A percentile compares a stretch with the other conserved stretches of the same genome.
Evolutionary conservation across 1,139 yeast genomes (phyloP).

Genomic region (Casaregolazyma suthepensis): DNA sequence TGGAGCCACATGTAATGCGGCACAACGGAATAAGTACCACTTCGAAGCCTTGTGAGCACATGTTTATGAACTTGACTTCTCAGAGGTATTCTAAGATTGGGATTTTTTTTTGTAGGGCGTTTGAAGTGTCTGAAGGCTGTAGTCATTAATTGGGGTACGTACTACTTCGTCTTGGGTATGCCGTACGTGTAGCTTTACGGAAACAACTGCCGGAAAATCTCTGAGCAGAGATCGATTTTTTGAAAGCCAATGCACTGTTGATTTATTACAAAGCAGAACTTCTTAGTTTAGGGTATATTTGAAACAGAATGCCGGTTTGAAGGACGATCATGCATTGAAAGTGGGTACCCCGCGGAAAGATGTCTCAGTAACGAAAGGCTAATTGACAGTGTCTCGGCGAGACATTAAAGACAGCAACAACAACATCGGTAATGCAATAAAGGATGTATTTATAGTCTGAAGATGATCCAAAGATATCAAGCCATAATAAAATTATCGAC

Average conservation of each 20-base stretch:
- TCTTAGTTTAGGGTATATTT: neutral
- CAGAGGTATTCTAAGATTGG: neutral
- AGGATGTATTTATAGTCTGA: neutral
- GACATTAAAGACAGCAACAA: neutral
- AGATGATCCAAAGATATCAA: too few relatives aligned
- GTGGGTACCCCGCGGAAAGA: neutral
- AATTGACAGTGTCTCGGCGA: neutral
- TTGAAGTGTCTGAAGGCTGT: neutral
- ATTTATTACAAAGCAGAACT: neutral
- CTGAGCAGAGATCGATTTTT: neutral
- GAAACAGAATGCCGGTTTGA: neutral
- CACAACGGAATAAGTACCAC: neutral
- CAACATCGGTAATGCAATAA: neutral
- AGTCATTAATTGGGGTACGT: neutral
- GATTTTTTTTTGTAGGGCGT: neutral
- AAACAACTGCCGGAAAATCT: neutral
- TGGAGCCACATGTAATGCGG: neutral
- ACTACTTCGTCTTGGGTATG: neutral
- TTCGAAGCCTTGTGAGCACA: neutral
- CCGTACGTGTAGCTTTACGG: neutral
- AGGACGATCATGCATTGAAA: neutral
- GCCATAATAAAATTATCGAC: too few relatives aligned
- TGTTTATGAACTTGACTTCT: neutral
- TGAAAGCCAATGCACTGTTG: neutral
- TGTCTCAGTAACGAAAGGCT: neutral